Percentiles rank a stretch among this genome's conserved stretches.
phyloP scores from a whole-genome alignment of 768 basidiomycete genomes.

The Suillus placidus region DNA sequence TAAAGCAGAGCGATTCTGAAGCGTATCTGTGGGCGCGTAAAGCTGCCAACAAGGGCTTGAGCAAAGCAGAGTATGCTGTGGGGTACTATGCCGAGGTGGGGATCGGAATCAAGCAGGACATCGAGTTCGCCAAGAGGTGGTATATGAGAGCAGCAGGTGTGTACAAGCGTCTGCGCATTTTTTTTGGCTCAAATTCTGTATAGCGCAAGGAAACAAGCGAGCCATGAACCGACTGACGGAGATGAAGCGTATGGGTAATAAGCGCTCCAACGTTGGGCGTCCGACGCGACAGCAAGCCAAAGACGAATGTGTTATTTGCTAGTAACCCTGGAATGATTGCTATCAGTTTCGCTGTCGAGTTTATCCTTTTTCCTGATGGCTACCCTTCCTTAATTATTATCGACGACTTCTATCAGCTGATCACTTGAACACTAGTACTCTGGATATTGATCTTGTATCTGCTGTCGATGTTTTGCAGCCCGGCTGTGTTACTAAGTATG shows the following conservation, averaged over 20 bases:
- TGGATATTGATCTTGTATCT: constrained; percentile 14
- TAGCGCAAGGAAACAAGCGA: constrained; percentile 97
- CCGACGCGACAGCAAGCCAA: constrained; percentile 93
- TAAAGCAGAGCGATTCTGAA: constrained; percentile 97
- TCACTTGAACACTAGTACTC: constrained; percentile 7
- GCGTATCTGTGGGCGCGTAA: constrained; percentile 98
- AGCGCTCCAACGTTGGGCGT: constrained; percentile 73
- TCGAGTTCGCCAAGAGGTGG: constrained; percentile 96
- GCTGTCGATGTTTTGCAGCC: constrained; percentile 22
- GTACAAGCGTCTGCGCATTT: constrained; percentile 29
- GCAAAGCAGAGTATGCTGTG: constrained; percentile 98
- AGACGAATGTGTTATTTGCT: constrained; percentile 89
- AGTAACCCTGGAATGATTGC: constrained; percentile 16
- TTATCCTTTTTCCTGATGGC: neutral
- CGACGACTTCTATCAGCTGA: constrained; percentile 4
- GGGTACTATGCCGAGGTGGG: constrained; percentile 98
- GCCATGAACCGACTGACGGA: constrained; percentile 96
- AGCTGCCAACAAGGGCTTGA: constrained; percentile 94
- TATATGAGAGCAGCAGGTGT: constrained; percentile 98
- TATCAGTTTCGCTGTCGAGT: neutral
- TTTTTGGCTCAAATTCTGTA: constrained; percentile 5
- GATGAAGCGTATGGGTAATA: constrained; percentile 88
- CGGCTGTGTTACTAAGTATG: neutral
- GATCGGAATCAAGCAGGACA: constrained; percentile 94
- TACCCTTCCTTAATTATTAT: neutral